These are phyloP conservation scores for Torulaspora indica DNA, from an alignment of 805 yeast species.

Conservation along the genomic window DNA sequence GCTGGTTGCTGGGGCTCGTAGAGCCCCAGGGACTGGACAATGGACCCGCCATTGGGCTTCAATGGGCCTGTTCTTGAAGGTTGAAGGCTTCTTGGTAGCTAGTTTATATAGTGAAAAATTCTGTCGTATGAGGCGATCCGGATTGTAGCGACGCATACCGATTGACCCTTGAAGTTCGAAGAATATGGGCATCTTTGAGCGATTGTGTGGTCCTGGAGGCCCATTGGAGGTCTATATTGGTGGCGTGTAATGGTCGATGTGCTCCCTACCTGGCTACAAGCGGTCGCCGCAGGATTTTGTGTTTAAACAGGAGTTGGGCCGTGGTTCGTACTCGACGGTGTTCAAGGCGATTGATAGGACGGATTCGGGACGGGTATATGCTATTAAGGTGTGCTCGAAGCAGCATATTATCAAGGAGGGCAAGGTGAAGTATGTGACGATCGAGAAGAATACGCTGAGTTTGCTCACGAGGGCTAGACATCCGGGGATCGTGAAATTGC, in stretches of 20 bases:
- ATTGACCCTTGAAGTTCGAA: slow-evolving; percentile 1
- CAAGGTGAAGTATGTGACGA: slow-evolving; percentile 91
- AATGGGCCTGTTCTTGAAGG: background rate
- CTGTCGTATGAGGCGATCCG: background rate
- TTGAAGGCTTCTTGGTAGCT: background rate
- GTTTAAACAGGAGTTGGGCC: slow-evolving; percentile 54
- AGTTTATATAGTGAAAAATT: background rate
- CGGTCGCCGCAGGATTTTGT: slow-evolving; percentile 36
- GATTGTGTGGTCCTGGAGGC: background rate
- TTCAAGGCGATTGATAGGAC: slow-evolving; percentile 79
- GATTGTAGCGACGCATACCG: background rate
- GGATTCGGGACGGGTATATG: slow-evolving; percentile 49
- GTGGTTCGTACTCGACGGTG: slow-evolving; percentile 94
- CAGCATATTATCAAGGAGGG: slow-evolving; percentile 90
- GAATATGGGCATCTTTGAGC: background rate
- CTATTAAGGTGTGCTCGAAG: slow-evolving; percentile 87
- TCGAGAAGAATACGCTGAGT: slow-evolving; percentile 86
- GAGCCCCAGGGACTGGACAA: too few relatives aligned
- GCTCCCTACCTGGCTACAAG: slow-evolving; percentile 20
- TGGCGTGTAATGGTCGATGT: slow-evolving; percentile 16
- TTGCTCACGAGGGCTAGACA: slow-evolving; percentile 69
- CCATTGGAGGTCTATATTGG: background rate
- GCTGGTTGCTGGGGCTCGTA: too few relatives aligned
- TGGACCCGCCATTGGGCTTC: too few relatives aligned
- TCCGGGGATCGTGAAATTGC: slow-evolving; percentile 88